Evolutionary conservation across 805 yeast genomes (phyloP), one percentile per base, ranked within the genome.

Genomic region (Metschnikowia reukaufii): DNA sequence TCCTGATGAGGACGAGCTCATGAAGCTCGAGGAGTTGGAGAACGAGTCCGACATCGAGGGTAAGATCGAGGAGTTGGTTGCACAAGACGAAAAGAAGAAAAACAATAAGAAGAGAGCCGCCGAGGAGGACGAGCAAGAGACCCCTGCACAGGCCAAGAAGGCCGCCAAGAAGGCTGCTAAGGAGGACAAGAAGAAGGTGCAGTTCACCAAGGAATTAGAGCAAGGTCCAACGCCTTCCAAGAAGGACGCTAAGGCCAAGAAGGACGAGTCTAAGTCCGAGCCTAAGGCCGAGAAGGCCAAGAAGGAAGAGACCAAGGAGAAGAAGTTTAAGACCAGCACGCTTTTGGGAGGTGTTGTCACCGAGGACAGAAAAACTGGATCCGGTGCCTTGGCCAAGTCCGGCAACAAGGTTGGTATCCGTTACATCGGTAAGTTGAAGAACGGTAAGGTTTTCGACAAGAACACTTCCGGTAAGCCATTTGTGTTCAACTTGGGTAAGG

Each of bases 381-480:
- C 82, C 49, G 99, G 99, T 52, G 83, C 88, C 60, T 76, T 77
- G 54, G 96, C 96, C 66, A 91, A 90, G 77, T 76, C 79, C 60
- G 96, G 96, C 51, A 80, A 87, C 74, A 88, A 81, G 68, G 96
- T 94, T 56, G 95, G 96, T 67, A 91, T 94, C 72, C 84, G 99
- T 78, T 94, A 94, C 82, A 87, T 94, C 60, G 99, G 99, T 67
- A 95, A 94, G 78, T 83, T 94, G 70, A 86, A 87, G 76, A 90
- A 91, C 75, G 99, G 98, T 60, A 88, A 88, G 69, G 90, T 88
- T 41, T 94, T 94, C 58, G 99, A 94, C 80, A 91, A 92, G 72
- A 94, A 94, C 83, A 89, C 96, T 59, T 79, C 84, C 56, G 99
- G 99, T 63, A 92, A 89, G 77, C 99, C 99, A 64, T 94, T 94